These are phyloP conservation scores for Triticum aestivum DNA, from an alignment of 176 grass and related monocot genomes.

Conservation along the genomic window IWGSC_CS_RefSeq_v2.1 NC_057802.1:585070986-585071485, in stretches of 20 bases:
- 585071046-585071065: too few species aligned
- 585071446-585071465: background rate
- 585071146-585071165: too few species aligned
- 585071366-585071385: background rate
- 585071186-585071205: too few species aligned
- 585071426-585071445: background rate
- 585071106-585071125: too few species aligned
- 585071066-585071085: too few species aligned
- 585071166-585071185: too few species aligned
- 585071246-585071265: background rate
- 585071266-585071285: background rate
- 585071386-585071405: background rate
- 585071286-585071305: constrained; percentile 1
- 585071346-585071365: background rate
- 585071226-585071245: background rate
- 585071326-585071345: background rate
- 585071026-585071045: too few species aligned
- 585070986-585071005: too few species aligned
- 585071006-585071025: too few species aligned
- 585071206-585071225: background rate
- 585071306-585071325: background rate
- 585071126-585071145: too few species aligned
- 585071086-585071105: too few species aligned
- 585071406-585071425: background rate
- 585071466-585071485: background rate